These are phyloP conservation scores for Hylodesmum podocarpum DNA, from an alignment of 306 rosid species.

Conservation along the genomic window DNA sequence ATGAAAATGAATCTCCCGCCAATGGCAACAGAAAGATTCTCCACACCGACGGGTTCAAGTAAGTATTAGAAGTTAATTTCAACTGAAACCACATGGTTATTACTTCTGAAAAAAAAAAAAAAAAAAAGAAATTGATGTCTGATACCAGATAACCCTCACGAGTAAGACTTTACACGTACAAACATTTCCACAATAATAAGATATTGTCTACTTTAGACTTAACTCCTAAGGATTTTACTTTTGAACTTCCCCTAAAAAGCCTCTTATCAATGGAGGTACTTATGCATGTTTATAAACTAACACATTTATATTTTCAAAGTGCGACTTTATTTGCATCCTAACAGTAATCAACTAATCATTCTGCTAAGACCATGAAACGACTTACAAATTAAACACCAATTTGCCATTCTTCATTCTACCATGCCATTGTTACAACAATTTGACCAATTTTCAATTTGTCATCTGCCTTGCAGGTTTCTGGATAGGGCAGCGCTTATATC, in stretches of 20 bases:
- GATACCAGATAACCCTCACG: too few relatives aligned
- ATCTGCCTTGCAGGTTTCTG: constrained; percentile 36
- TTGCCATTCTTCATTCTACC: background rate
- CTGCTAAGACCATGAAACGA: background rate
- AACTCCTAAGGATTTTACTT: too few relatives aligned
- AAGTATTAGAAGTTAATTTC: constrained; percentile 17
- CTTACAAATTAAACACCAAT: background rate
- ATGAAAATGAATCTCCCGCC: constrained; percentile 42
- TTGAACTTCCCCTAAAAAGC: too few relatives aligned
- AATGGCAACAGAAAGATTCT: constrained; percentile 55
- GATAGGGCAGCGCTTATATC: constrained; percentile 45
- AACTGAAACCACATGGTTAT: background rate
- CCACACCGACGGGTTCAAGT: constrained; percentile 57
- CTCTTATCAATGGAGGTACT: too few relatives aligned
- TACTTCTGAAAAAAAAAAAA: background rate
- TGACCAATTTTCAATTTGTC: constrained; percentile 4
- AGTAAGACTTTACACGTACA: too few relatives aligned
- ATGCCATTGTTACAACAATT: background rate
- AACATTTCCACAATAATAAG: too few relatives aligned
- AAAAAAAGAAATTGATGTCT: too few relatives aligned
- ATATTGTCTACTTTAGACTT: too few relatives aligned
- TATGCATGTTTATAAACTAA: too few relatives aligned
- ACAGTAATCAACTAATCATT: background rate
- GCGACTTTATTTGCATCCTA: too few relatives aligned
- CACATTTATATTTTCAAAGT: too few relatives aligned